These are phyloP conservation scores for Russula virescens DNA, from an alignment of 768 basidiomycete species.

Conservation along the genomic window DNA sequence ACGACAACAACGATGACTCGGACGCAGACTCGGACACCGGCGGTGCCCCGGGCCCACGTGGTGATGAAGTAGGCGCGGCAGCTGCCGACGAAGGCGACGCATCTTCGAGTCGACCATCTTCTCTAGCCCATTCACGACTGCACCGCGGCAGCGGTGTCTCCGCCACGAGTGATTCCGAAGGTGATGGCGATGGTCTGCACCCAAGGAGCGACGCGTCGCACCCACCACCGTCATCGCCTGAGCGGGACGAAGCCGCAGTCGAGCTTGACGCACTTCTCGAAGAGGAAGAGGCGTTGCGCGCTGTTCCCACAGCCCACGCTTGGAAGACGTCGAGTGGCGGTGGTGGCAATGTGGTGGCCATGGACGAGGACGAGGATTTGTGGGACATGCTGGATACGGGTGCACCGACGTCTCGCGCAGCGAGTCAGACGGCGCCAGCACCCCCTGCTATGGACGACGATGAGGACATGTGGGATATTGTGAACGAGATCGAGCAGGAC, in stretches of 20 bases:
- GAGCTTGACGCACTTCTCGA: conserved; percentile 23
- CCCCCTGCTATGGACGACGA: conserved; percentile 37
- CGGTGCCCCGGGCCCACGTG: conserved; percentile 40
- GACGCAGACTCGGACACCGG: conserved; percentile 44
- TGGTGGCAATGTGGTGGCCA: conserved; percentile 5
- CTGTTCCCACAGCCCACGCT: conserved; percentile 3
- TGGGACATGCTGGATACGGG: conserved; percentile 31
- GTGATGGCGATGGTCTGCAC: conserved; percentile 4
- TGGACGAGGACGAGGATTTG: conserved; percentile 36
- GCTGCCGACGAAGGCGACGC: conserved; percentile 14
- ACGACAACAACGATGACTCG: conserved; percentile 39
- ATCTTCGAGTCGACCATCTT: conserved; percentile 10
- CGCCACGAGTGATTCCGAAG: conserved; percentile 13
- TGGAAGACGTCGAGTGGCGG: conserved; percentile 5
- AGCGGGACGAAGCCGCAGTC: conserved; percentile 11
- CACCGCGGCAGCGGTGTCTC: not conserved
- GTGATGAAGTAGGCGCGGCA: conserved; percentile 31
- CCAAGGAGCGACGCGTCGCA: conserved; percentile 10
- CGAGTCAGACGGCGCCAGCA: not conserved
- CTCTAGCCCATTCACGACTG: conserved; percentile 1
- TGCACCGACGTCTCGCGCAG: conserved; percentile 3
- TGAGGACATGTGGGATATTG: conserved; percentile 68
- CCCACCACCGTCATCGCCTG: conserved; percentile 18
- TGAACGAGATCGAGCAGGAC: conserved; percentile 48
- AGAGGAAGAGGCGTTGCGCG: conserved; percentile 18